phyloP scores from a whole-genome alignment of 2,329 filamentous ascomycete genomes.

The Davidsoniella eucalypti region DNA sequence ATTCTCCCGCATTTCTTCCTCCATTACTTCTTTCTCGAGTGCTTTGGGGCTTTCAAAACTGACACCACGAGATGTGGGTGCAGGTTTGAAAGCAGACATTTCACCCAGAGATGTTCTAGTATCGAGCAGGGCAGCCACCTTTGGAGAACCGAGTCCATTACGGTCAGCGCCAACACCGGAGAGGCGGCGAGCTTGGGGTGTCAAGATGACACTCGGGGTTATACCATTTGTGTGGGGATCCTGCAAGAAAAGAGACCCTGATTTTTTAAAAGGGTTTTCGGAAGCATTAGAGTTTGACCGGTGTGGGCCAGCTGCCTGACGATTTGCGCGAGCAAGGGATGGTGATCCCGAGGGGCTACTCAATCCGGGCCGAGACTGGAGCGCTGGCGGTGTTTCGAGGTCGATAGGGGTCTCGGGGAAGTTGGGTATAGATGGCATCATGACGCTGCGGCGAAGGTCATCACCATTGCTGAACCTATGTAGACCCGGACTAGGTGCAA shows the following conservation, averaged over 20 bases:
- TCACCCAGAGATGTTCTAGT: conserved; percentile 57
- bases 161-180: conserved; percentile 56
- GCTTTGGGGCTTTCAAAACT: conserved; percentile 49
- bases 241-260: conserved; percentile 31
- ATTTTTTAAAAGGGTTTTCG: neutral
- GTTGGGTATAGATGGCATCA: neutral
- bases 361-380: conserved; percentile 1
- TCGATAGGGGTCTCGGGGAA: conserved; percentile 8
- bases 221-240: conserved; percentile 35
- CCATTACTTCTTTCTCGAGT: conserved; percentile 39
- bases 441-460: neutral
- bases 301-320: conserved; percentile 4
- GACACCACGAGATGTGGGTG: conserved; percentile 28
- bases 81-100: neutral
- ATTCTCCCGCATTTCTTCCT: conserved; percentile 46
- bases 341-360: conserved; percentile 11
- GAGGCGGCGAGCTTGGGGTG: conserved; percentile 34
- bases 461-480: neutral
- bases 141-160: conserved; percentile 58
- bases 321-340: conserved; percentile 9
- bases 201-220: conserved; percentile 48
- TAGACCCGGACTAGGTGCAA: conserved; percentile 2
- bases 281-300: neutral
- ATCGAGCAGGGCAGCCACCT: conserved; percentile 53
- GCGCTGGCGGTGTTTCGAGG: conserved; percentile 9